Base-by-base conservation (phyloP, 345 rosid species). In the Leavenworthia alabamica region DNA sequence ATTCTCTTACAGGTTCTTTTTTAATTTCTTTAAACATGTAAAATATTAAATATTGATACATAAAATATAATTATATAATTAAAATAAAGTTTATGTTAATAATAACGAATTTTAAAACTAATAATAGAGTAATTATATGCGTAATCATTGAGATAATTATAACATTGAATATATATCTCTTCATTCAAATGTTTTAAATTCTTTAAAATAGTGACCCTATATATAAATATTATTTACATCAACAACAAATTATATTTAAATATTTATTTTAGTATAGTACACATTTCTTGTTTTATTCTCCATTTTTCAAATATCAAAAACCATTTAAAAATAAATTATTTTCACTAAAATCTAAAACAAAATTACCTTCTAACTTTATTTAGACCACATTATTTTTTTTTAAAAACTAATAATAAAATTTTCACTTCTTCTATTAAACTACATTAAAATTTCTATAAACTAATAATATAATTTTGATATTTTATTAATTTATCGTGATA, bases 1-100 rank as follows among this genome's bases (percentile, higher is more conserved):
- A 86, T 59, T 83, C 98, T 77, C 86, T 92, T 46, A 89, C 98
- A 40, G 98, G 98, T 92, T 26, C 27, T 15, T 70, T 70, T 8
- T 52, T 62, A 28, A 24, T 7, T 64, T 67, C 14, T 53, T 27
- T 37, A 37, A 36, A 13, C 2, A 6, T 6, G 17, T 37, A 37
- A 36, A 36, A 2, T n/a, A 12, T 12, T 4, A 13, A n/a, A 1
- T 12, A 2, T 37, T n/a, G 31, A 23, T 12, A 17, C 23, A 9
- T 8, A 39, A 36, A 26, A 23, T 14, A 33, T 8, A 10, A 2
- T 14, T 9, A 6, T 9, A 6, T 15, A 31, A 1, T 5, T 4
- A 4, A 12, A 4, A 37, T 2, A 37, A 13, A 2, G 3, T 7
- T 16, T 43, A 12, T 60, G 3, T 24, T 7, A 7, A n/a, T 51